Evolutionary conservation across 805 yeast species (phyloP).

Genomic region (Priceomyces carsonii): DNA sequence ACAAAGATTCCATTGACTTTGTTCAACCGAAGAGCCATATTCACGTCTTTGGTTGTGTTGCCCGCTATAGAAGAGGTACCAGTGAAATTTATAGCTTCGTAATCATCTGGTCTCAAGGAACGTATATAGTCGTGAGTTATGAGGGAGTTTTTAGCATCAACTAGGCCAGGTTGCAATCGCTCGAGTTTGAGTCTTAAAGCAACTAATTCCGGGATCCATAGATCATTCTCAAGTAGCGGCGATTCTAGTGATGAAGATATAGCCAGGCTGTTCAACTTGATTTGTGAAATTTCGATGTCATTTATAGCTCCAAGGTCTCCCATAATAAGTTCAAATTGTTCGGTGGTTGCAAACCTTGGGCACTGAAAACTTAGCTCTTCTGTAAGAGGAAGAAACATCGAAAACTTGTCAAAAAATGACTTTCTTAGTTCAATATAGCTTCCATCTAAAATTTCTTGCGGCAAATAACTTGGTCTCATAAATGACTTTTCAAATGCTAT

Average conservation of each 20-base stretch:
- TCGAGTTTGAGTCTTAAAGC: slow-evolving; percentile 52
- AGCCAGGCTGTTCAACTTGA: slow-evolving; percentile 7
- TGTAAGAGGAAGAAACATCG: slow-evolving; percentile 17
- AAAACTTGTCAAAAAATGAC: slow-evolving; percentile 26
- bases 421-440: slow-evolving; percentile 30
- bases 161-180: slow-evolving; percentile 33
- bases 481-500: slow-evolving; percentile 39
- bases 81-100: background rate
- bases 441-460: slow-evolving; percentile 19
- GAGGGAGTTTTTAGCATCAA: slow-evolving; percentile 40
- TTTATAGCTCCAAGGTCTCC: slow-evolving; percentile 29
- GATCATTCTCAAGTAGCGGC: slow-evolving; percentile 22
- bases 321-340: slow-evolving; percentile 24
- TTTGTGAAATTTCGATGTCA: slow-evolving; percentile 21
- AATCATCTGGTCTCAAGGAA: slow-evolving; percentile 7
- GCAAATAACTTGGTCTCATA: slow-evolving; percentile 40
- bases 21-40: slow-evolving; percentile 23
- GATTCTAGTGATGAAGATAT: slow-evolving; percentile 14
- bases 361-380: slow-evolving; percentile 36
- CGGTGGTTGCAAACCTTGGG: slow-evolving; percentile 26
- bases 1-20: slow-evolving; percentile 36
- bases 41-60: slow-evolving; percentile 8
- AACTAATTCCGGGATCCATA: slow-evolving; percentile 40
- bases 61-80: background rate
- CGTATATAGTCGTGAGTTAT: slow-evolving; percentile 28